These are phyloP conservation scores for Achaetomiella virescens DNA, from an alignment of 495 filamentous ascomycete species.

Conservation along the genomic window DNA sequence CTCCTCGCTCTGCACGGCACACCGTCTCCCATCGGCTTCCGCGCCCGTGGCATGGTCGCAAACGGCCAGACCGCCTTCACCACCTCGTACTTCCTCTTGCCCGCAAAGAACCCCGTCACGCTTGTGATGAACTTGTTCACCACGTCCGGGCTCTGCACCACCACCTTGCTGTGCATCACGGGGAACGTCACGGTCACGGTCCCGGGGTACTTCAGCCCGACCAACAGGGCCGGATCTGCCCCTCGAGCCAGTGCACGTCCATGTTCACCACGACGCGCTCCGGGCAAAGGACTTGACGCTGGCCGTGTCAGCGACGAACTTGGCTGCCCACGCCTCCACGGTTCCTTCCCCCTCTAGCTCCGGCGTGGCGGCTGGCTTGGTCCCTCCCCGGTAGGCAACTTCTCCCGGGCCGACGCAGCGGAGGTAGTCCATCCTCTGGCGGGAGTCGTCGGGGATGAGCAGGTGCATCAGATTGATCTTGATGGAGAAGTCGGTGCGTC, in stretches of 20 bases:
- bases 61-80: constrained; percentile 46
- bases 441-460: constrained; percentile 37
- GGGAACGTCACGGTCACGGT: constrained; percentile 46
- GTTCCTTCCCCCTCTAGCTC: constrained; percentile 30
- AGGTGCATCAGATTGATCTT: constrained; percentile 49
- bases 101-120: constrained; percentile 35
- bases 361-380: constrained; percentile 33
- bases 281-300: constrained; percentile 45
- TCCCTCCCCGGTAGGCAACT: constrained; percentile 42
- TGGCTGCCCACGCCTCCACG: constrained; percentile 44
- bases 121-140: constrained; percentile 40
- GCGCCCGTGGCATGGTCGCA: constrained; percentile 36
- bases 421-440: constrained; percentile 45
- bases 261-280: constrained; percentile 46
- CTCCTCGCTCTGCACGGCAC: constrained; percentile 47
- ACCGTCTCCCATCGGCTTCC: constrained; percentile 31
- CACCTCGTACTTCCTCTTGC: constrained; percentile 45
- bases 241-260: constrained; percentile 47
- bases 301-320: constrained; percentile 42
- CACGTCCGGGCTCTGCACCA: constrained; percentile 45
- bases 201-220: constrained; percentile 41
- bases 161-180: constrained; percentile 42
- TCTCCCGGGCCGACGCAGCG: constrained; percentile 45
- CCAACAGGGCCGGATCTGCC: constrained; percentile 45
- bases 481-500: constrained; percentile 41